These are phyloP conservation scores for Myxozyma melibiosi DNA, from an alignment of 805 yeast genomes.

Conservation along the genomic window DNA sequence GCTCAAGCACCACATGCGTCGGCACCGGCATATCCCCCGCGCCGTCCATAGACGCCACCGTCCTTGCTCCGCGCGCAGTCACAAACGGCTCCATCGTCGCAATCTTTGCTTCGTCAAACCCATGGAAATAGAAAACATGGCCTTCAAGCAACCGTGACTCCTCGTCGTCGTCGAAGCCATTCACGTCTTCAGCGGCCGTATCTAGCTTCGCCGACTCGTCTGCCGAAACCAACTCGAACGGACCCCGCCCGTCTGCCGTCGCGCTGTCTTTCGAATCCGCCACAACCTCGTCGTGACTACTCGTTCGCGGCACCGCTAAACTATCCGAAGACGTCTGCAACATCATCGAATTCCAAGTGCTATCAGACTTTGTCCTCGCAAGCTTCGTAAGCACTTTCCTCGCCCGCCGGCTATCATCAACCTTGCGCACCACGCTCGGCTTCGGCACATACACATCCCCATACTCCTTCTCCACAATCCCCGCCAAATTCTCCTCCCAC, in stretches of 20 bases:
- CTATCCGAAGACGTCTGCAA: not conserved
- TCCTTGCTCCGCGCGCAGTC: slow-evolving; percentile 24
- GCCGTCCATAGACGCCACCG: not conserved
- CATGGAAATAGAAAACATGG: slow-evolving; percentile 12
- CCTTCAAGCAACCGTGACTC: slow-evolving; percentile 10
- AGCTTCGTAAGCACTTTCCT: not conserved
- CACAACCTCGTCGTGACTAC: not conserved
- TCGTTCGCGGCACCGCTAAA: not conserved
- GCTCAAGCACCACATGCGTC: slow-evolving; percentile 29
- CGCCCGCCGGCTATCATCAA: not conserved
- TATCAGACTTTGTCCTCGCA: slow-evolving; percentile 15
- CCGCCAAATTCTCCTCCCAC: slow-evolving; percentile 3
- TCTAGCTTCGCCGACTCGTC: not conserved
- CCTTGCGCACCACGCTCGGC: not conserved
- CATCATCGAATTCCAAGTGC: slow-evolving; percentile 29
- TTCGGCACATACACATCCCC: not conserved
- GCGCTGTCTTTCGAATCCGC: slow-evolving; percentile 7
- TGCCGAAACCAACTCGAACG: slow-evolving; percentile 7
- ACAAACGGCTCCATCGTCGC: slow-evolving; percentile 15
- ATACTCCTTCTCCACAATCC: not conserved
- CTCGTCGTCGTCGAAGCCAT: not conserved
- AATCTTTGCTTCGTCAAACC: slow-evolving; percentile 4
- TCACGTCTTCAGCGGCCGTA: not conserved
- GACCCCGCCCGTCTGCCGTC: not conserved
- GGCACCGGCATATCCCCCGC: not conserved